Percentiles rank a stretch among this genome's conserved stretches.
Conservation (phyloP, 2,329 filamentous ascomycete species). For the Penicillium sp. region DNA sequence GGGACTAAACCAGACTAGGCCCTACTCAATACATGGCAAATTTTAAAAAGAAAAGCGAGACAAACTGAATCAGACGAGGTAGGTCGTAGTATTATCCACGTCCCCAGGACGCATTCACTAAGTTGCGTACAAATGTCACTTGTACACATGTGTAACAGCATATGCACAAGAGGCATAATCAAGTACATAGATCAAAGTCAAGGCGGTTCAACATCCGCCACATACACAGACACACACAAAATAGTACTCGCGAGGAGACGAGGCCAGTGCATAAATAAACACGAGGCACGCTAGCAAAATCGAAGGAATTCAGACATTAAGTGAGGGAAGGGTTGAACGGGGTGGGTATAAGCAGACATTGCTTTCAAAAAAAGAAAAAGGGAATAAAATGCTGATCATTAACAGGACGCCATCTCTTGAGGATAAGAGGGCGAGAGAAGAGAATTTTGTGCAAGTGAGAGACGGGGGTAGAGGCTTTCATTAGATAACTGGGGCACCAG, state of each 20-base stretch:
- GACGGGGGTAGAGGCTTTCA: slow-evolving; percentile 19
- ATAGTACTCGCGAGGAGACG: background rate
- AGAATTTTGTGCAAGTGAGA: slow-evolving; percentile 7
- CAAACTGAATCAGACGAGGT: background rate
- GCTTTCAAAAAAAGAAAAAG: slow-evolving; percentile 35
- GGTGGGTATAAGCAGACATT: slow-evolving; percentile 38
- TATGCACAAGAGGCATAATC: slow-evolving; percentile 23
- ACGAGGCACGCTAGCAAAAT: slow-evolving; percentile 24
- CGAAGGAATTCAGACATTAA: slow-evolving; percentile 36
- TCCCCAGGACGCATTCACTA: slow-evolving; percentile 24
- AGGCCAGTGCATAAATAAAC: slow-evolving; percentile 25
- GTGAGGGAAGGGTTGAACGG: slow-evolving; percentile 15
- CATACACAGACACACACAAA: background rate
- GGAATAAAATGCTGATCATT: slow-evolving; percentile 21
- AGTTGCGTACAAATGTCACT: slow-evolving; percentile 23
- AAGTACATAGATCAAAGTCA: slow-evolving; percentile 20
- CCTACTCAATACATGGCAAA: too few relatives aligned
- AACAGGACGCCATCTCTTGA: slow-evolving; percentile 21
- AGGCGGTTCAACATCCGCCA: slow-evolving; percentile 13
- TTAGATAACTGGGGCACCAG: slow-evolving; percentile 41
- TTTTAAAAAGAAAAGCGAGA: background rate
- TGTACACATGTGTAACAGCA: slow-evolving; percentile 17
- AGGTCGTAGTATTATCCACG: slow-evolving; percentile 26
- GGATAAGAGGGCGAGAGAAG: slow-evolving; percentile 10
- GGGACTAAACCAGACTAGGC: background rate